A percentile compares a stretch with the other conserved stretches of the same genome.
Conservation (phyloP, 2,329 filamentous ascomycete genomes). For the Microdochium paspali region DNA sequence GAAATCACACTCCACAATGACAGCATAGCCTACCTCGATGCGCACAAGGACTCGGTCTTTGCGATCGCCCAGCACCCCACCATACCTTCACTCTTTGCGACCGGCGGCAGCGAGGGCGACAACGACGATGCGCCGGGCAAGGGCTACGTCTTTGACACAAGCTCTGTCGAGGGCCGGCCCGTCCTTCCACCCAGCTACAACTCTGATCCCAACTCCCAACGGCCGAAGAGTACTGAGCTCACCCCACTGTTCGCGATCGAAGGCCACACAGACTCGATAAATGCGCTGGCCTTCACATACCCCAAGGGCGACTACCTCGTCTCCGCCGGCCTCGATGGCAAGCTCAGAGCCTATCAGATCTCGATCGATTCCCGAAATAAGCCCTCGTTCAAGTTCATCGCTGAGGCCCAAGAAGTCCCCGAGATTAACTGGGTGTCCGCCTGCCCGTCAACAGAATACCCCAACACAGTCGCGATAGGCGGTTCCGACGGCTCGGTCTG, state of each 20-base stretch:
- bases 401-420: slow-evolving; percentile 78
- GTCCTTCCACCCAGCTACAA: slow-evolving; percentile 71
- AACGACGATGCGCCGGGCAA: slow-evolving; percentile 58
- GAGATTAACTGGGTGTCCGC: slow-evolving; percentile 86
- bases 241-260: slow-evolving; percentile 64
- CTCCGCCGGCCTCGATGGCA: slow-evolving; percentile 83
- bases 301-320: slow-evolving; percentile 76
- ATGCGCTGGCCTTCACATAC: slow-evolving; percentile 73
- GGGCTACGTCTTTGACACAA: slow-evolving; percentile 76
- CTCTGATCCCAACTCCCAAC: slow-evolving; percentile 51
- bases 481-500: slow-evolving; percentile 88
- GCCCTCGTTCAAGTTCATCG: slow-evolving; percentile 52
- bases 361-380: slow-evolving; percentile 34
- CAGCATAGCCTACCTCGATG: slow-evolving; percentile 85
- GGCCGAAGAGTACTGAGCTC: slow-evolving; percentile 43
- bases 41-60: slow-evolving; percentile 85
- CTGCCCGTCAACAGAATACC: slow-evolving; percentile 61
- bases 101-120: slow-evolving; percentile 63
- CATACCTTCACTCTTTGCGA: slow-evolving; percentile 69
- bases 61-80: slow-evolving; percentile 87
- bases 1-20: slow-evolving; percentile 85
- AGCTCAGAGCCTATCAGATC: slow-evolving; percentile 60
- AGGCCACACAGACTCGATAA: slow-evolving; percentile 90
- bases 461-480: slow-evolving; percentile 79
- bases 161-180: slow-evolving; percentile 51